Base-by-base conservation (phyloP, 148 eudicot genomes). In the Euryodendron excelsum region DNA sequence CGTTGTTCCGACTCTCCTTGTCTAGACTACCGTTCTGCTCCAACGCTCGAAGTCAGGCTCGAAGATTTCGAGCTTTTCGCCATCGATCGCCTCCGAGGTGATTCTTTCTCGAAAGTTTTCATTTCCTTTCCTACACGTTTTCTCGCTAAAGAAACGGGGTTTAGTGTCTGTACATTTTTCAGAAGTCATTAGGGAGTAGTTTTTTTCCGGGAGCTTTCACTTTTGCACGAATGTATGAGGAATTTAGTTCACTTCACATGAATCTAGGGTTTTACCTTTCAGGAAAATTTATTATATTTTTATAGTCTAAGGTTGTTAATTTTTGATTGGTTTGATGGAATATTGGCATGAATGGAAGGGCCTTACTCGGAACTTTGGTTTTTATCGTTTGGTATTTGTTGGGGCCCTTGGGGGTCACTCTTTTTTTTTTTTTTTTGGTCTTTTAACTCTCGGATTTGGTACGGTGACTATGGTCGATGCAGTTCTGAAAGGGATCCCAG, bases 21-120 rank as follows among this genome's bases (percentile, higher is more conserved):
- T 95, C 52, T n/a, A n/a, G n/a, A n/a, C n/a, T 93, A 93, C 81
- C 93, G 91, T 18, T 80, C 93, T 30, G 87, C 93, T 45, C 97
- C 97, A 34, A 58, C 71, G 2, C 90, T 90, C 30, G 93, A 93
- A 87, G 96, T 95, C 71, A 80, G 94, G 31, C 93, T 93, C 55
- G 94, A 95, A 80, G 99, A 95, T 65, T 91, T 95, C 85, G 97
- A 95, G 84, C 93, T 89, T 63, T 95, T 82, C 84, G 99, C 99
- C 78, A 68, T 95, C 55, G 90, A 95, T 76, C 97, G 99, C 69
- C 96, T 95, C 72, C 86, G 89, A 88, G 99, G 99, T 93, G 63
- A 4, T 5, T 61, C n/a, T 70, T 55, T 33, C 36, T 76, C 15
- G 4, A 44, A 1, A 1, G 56, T 15, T 70, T 67, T 15, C 23